A percentile compares a stretch with the other conserved stretches of the same genome.
phyloP scores from a whole-genome alignment of 495 filamentous ascomycete genomes.

The Hypoxylon cercidicola region DNA sequence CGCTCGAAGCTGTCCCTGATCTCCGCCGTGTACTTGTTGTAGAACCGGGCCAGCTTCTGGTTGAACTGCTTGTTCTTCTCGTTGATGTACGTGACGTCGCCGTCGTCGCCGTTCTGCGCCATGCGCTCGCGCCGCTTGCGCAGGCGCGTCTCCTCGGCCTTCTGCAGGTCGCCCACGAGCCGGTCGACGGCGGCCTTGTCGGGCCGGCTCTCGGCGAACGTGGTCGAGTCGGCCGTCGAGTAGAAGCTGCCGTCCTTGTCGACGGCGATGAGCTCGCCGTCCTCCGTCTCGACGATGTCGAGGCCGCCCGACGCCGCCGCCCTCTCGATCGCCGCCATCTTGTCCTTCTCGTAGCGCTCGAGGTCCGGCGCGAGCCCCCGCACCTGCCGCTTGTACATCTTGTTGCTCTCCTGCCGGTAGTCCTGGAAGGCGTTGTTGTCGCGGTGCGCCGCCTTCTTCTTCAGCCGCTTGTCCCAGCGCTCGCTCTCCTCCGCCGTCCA shows the following conservation, averaged over 20 bases:
- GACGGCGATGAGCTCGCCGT: constrained; percentile 92
- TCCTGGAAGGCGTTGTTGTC: constrained; percentile 92
- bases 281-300: constrained; percentile 91
- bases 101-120: constrained; percentile 77
- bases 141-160: constrained; percentile 85
- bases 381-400: constrained; percentile 93
- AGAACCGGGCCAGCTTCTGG: constrained; percentile 92
- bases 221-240: constrained; percentile 80
- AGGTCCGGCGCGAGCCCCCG: constrained; percentile 75
- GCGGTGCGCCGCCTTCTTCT: constrained; percentile 83
- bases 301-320: constrained; percentile 82
- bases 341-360: constrained; percentile 85
- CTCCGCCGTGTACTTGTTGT: constrained; percentile 98
- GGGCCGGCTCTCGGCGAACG: constrained; percentile 86
- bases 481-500: constrained; percentile 96
- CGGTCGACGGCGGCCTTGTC: constrained; percentile 90
- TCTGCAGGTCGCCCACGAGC: constrained; percentile 84
- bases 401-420: constrained; percentile 84
- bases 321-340: constrained; percentile 82
- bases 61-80: constrained; percentile 99
- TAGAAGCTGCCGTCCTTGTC: constrained; percentile 93
- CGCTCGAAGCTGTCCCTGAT: constrained; percentile 98
- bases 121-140: constrained; percentile 84
- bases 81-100: constrained; percentile 98
- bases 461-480: constrained; percentile 89